Conservation (phyloP, 805 yeast species). For the Saccharomycopsis oosterbeekiorum region DNA sequence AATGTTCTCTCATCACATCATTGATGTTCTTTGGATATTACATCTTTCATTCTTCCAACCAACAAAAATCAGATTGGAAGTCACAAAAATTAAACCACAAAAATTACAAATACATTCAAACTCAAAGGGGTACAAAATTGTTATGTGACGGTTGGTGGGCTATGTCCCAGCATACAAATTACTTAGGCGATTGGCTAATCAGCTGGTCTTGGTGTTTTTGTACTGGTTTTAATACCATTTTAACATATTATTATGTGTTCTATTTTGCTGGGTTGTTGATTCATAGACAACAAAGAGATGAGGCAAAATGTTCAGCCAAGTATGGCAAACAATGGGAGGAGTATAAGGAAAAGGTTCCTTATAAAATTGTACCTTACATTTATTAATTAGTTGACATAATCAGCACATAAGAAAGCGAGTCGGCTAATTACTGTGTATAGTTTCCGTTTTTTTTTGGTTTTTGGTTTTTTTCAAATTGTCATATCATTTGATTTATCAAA, state of each 20-base stretch:
- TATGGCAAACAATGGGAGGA: slow-evolving; percentile 82
- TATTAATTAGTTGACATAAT: slow-evolving; percentile 34
- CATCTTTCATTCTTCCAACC: slow-evolving; percentile 77
- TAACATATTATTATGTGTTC: slow-evolving; percentile 79
- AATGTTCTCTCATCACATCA: slow-evolving; percentile 31
- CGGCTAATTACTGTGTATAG: too few species aligned
- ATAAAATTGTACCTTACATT: slow-evolving; percentile 80
- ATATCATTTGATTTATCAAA: too few species aligned
- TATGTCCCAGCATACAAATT: slow-evolving; percentile 82
- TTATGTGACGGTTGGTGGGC: slow-evolving; percentile 97
- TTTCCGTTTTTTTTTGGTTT: too few species aligned
- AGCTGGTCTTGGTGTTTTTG: slow-evolving; percentile 90
- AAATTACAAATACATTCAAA: slow-evolving; percentile 59
- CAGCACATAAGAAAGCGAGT: too few species aligned
- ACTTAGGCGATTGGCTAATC: slow-evolving; percentile 90
- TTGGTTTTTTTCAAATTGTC: too few species aligned
- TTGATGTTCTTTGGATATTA: slow-evolving; percentile 59
- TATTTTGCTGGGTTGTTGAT: slow-evolving; percentile 75
- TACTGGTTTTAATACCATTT: slow-evolving; percentile 69
- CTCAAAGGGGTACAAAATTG: slow-evolving; percentile 70
- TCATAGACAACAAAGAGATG: slow-evolving; percentile 89
- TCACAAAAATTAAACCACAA: slow-evolving; percentile 55
- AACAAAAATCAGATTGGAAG: slow-evolving; percentile 77
- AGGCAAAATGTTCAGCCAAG: slow-evolving; percentile 76
- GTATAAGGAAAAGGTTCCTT: slow-evolving; percentile 75